A percentile compares a stretch with the other conserved stretches of the same genome.
These are phyloP conservation scores for Daucus carota DNA, from an alignment of 129 eudicot genomes.

Conservation along the genomic window DH1_v3.0 NC_030385.2:46037001-46037500, in stretches of 20 bases:
- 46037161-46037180: conserved; percentile 68
- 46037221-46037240: neutral
- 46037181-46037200: conserved; percentile 99
- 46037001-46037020: neutral
- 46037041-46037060: conserved; percentile 28
- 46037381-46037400: conserved; percentile 84
- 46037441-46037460: neutral
- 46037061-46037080: conserved; percentile 29
- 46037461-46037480: neutral
- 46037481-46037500: too few relatives aligned
- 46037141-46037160: conserved; percentile 38
- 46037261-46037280: neutral
- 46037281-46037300: neutral
- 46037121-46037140: conserved; percentile 11
- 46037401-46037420: conserved; percentile 49
- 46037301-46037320: neutral
- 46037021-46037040: conserved; percentile 19
- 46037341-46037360: conserved; percentile 91
- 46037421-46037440: neutral
- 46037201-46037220: conserved; percentile 45
- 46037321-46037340: conserved; percentile 7
- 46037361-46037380: conserved; percentile 81
- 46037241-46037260: neutral
- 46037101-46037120: conserved; percentile 19
- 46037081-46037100: conserved; percentile 28